Percentiles rank a stretch among this genome's conserved stretches.
Evolutionary conservation across 306 rosid species (phyloP).

Genomic region (Mucuna pruriens): DNA sequence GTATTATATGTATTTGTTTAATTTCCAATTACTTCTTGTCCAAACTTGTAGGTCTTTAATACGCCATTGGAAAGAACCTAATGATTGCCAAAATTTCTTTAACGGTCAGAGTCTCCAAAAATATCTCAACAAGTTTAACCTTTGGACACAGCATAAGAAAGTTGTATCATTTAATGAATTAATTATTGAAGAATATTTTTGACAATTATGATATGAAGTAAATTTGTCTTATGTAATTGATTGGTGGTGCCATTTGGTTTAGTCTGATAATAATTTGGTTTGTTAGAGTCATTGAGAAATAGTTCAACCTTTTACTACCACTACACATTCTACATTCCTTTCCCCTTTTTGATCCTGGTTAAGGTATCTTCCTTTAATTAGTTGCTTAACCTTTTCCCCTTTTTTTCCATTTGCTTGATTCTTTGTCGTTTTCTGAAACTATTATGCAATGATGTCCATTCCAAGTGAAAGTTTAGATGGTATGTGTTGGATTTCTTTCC

Average conservation of each 20-base stretch:
- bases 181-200: not conserved
- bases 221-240: conserved; percentile 26
- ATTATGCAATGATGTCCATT: conserved; percentile 52
- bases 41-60: not conserved
- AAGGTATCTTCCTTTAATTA: conserved; percentile 12
- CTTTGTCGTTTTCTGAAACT: conserved; percentile 25
- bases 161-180: not conserved
- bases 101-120: not conserved
- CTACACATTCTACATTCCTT: not conserved
- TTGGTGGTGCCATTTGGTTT: conserved; percentile 1
- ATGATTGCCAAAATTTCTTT: not conserved
- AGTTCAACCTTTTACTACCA: not conserved
- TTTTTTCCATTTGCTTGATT: conserved; percentile 10
- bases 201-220: not conserved
- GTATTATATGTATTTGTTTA: conserved; percentile 12
- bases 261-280: conserved; percentile 13
- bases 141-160: conserved; percentile 2
- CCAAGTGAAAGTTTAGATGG: conserved; percentile 38
- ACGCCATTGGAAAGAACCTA: not conserved
- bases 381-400: not conserved
- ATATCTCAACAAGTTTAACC: not conserved
- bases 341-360: not conserved
- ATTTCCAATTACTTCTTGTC: not conserved
- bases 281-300: not conserved
- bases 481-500: conserved; percentile 41